Percentiles rank a stretch among this genome's conserved stretches.
Evolutionary conservation across 2,329 filamentous ascomycete genomes (phyloP).

Genomic region (Pseudogymnoascus sp.): DNA sequence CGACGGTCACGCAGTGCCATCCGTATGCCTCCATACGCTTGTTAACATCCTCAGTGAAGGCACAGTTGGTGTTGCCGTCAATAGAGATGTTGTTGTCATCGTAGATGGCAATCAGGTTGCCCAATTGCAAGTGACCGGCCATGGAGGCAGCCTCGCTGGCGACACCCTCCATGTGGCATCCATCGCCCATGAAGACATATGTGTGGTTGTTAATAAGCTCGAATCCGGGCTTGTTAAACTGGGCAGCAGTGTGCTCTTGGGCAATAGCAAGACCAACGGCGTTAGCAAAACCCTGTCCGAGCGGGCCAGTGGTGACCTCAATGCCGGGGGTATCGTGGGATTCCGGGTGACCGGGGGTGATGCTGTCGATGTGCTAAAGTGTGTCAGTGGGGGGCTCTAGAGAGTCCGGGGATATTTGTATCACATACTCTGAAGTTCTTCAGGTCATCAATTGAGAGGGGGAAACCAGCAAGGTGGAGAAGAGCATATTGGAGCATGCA

Average conservation of each 20-base stretch:
- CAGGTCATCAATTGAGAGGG: slow-evolving; percentile 76
- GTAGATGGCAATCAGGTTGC: slow-evolving; percentile 94
- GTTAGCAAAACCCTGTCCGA: slow-evolving; percentile 95
- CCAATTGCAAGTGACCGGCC: slow-evolving; percentile 93
- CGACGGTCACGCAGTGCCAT: slow-evolving; percentile 82
- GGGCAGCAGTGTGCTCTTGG: slow-evolving; percentile 80
- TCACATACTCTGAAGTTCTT: slow-evolving; percentile 78
- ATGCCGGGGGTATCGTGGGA: slow-evolving; percentile 92
- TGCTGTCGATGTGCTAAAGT: slow-evolving; percentile 49
- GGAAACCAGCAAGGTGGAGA: slow-evolving; percentile 93
- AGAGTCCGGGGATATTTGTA: slow-evolving; percentile 11
- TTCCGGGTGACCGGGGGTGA: slow-evolving; percentile 94
- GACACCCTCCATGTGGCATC: slow-evolving; percentile 97
- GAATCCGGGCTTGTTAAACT: slow-evolving; percentile 95
- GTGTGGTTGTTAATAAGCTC: slow-evolving; percentile 94
- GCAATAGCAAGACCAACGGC: slow-evolving; percentile 97
- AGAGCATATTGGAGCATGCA: slow-evolving; percentile 99
- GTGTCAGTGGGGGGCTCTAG: slow-evolving; percentile 15
- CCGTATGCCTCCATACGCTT: slow-evolving; percentile 96
- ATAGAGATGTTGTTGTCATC: slow-evolving; percentile 98
- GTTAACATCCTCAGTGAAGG: slow-evolving; percentile 93
- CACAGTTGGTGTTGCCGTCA: slow-evolving; percentile 90
- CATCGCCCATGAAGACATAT: slow-evolving; percentile 94
- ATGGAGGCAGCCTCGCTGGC: slow-evolving; percentile 85
- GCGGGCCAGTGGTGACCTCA: slow-evolving; percentile 95